A percentile compares a stretch with the other conserved stretches of the same genome.
phyloP scores from a whole-genome alignment of 2,329 filamentous ascomycete genomes.

The Colletotrichum euphorbiae region DNA sequence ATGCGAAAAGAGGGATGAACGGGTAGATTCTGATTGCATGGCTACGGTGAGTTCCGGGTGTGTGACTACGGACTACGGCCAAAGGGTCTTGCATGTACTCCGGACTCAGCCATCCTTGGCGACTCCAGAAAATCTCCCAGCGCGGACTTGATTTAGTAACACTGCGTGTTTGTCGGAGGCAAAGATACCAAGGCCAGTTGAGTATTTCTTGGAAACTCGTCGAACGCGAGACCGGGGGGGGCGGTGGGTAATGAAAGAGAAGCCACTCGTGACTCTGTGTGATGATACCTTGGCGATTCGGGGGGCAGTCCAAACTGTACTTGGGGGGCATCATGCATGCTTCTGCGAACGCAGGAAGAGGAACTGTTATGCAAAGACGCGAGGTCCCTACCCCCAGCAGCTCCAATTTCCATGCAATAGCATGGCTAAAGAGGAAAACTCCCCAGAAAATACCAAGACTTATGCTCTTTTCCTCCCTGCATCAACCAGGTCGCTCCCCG shows the following conservation, averaged over 20 bases:
- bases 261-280: conserved; percentile 17
- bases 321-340: no score
- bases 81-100: conserved; percentile 32
- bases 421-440: no score
- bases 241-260: no score
- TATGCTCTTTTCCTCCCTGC: not conserved
- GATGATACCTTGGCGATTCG: conserved; percentile 22
- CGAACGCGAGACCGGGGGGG: not conserved
- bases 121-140: not conserved
- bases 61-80: not conserved
- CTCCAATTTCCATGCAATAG: conserved; percentile 14
- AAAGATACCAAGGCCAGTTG: not conserved
- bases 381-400: not conserved
- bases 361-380: not conserved
- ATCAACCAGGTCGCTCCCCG: conserved; percentile 10
- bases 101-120: conserved; percentile 38
- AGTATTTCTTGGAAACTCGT: not conserved
- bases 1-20: conserved; percentile 32
- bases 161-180: conserved; percentile 7
- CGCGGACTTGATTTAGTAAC: not conserved
- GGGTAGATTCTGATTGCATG: not conserved
- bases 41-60: conserved; percentile 2
- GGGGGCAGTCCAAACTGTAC: no score
- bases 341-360: not conserved
- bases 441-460: not conserved